phyloP scores from a whole-genome alignment of 352 stramenopile species.

The Plasmopara muralis region DNA sequence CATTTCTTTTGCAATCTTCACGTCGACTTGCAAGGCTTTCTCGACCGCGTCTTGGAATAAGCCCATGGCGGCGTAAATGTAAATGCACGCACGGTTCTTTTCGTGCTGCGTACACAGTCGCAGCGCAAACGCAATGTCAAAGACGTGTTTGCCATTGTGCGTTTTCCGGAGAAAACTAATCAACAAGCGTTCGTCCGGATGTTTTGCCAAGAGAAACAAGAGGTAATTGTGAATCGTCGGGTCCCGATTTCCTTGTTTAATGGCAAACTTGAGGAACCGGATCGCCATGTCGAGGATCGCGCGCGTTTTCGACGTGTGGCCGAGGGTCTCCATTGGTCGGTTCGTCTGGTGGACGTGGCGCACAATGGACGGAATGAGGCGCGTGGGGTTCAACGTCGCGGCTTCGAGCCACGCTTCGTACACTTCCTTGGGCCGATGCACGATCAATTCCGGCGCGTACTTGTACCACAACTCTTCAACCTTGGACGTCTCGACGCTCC shows the following conservation, averaged over 20 bases:
- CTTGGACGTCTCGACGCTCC: conserved; percentile 83
- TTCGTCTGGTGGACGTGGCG: conserved; percentile 83
- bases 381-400: conserved; percentile 84
- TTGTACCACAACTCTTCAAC: conserved; percentile 93
- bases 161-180: conserved; percentile 90
- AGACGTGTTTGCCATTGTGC: conserved; percentile 79
- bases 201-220: conserved; percentile 85
- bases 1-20: conserved; percentile 93
- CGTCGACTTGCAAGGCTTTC: conserved; percentile 84
- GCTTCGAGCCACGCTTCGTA: conserved; percentile 89
- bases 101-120: conserved; percentile 89
- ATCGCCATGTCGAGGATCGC: conserved; percentile 87
- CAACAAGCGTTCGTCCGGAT: conserved; percentile 81
- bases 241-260: conserved; percentile 88
- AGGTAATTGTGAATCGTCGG: conserved; percentile 92
- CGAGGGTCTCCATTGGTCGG: conserved; percentile 9
- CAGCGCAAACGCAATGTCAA: conserved; percentile 90
- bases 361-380: conserved; percentile 90
- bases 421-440: conserved; percentile 86
- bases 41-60: conserved; percentile 90
- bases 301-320: conserved; percentile 41
- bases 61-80: conserved; percentile 92
- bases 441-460: conserved; percentile 90
- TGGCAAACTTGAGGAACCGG: conserved; percentile 90
- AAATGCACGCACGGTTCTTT: conserved; percentile 90